Evolutionary conservation across 192 early-diverging fungal species (phyloP), one percentile per base, ranked within the genome.

Genomic region (Backusella tuberculispora): DNA sequence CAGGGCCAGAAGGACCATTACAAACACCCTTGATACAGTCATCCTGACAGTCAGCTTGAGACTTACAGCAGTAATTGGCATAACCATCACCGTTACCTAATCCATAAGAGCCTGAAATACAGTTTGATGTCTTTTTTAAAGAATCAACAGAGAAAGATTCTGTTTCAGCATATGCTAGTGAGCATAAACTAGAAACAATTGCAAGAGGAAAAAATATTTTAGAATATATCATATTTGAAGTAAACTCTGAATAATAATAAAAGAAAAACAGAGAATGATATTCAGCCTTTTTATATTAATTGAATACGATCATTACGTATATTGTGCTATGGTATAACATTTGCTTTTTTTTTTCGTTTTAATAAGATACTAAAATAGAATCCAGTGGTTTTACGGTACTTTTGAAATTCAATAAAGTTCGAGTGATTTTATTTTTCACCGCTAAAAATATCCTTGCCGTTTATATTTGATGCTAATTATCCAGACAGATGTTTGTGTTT

Each of bases 341-440:
- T 19, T 53, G 5, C 50, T 8, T 10, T 53, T 9, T 24, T 53
- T n/a, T 19, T 53, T 19, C 6, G 3, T 21, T 50, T 21, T 42
- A 42, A 50, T n/a, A n/a, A 21, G 17, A n/a, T 53, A 53, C 50
- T 53, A 53, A 53, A 53, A 53, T 53, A 53, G 50, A 19, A 53
- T 53, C 7, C n/a, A 53, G n/a, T 53, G 50, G 19, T 53, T 19
- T 53, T 53, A 53, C 9, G 50, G 19, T 17, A 6, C 50, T 19
- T 53, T 53, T 53, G 50, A 19, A 53, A 53, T 19, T 9, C 5
- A 53, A 3, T 53, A 53, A 53, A 53, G 19, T 24, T 24, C 19
- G n/a, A 53, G n/a, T 5, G 19, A 2, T 17, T 21, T 19, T 8
- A 21, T 53, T 19, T 53, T 53, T n/a, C n/a, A n/a, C n/a, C n/a